Percentiles rank a stretch among this genome's conserved stretches.
Conservation (phyloP, 305 asterid species). For the Fraxinus nigra region DNA sequence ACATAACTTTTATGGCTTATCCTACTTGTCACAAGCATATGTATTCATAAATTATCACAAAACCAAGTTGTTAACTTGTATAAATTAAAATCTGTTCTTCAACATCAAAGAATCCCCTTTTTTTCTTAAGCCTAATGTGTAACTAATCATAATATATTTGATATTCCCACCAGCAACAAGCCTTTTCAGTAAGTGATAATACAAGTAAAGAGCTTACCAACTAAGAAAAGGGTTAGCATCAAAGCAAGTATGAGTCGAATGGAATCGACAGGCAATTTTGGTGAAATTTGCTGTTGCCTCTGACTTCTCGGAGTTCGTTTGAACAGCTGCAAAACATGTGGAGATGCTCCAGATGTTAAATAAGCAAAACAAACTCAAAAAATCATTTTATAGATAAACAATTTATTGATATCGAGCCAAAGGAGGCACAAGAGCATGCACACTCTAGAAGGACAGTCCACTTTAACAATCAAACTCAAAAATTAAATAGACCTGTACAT, state of each 20-base stretch:
- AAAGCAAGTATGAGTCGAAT: conserved; percentile 48
- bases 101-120: no score
- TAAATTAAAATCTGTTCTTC: no score
- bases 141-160: neutral
- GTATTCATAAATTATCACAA: no score
- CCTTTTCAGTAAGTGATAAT: neutral
- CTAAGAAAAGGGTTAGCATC: conserved; percentile 56
- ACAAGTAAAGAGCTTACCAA: conserved; percentile 44
- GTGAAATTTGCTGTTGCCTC: conserved; percentile 42
- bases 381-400: neutral
- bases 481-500: neutral
- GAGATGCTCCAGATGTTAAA: conserved; percentile 17
- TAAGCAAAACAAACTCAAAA: neutral
- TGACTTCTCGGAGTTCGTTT: conserved; percentile 45
- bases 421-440: neutral
- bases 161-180: neutral
- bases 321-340: conserved; percentile 41
- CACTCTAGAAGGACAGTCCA: neutral
- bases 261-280: conserved; percentile 36
- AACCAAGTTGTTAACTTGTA: no score
- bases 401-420: neutral
- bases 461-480: neutral
- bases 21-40: no score
- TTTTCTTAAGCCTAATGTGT: no score
- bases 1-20: no score